Conservation (phyloP, 768 basidiomycete species). For the Phlegmacium glaucopus region DNA sequence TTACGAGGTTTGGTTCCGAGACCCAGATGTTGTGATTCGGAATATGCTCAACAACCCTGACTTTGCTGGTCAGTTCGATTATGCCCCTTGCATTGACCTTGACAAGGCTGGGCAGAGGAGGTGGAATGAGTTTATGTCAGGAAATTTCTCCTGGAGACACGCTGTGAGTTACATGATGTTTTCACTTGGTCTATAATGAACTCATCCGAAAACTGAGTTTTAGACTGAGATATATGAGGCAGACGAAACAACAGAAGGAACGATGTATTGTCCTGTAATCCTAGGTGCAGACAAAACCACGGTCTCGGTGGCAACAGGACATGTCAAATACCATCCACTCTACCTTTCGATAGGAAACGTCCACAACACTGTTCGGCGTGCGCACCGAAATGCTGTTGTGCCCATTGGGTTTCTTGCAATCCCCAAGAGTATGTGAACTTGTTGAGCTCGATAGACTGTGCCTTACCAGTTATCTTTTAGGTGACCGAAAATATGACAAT, state of each 20-base stretch:
- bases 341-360: too few species aligned
- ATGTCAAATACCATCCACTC: too few species aligned
- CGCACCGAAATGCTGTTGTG: too few species aligned
- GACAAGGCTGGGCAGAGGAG: too few species aligned
- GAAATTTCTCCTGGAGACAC: slow-evolving; percentile 25
- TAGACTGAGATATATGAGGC: too few species aligned
- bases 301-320: too few species aligned
- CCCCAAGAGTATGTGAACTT: not conserved
- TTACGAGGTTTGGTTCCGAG: slow-evolving; percentile 21
- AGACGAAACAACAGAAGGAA: too few species aligned
- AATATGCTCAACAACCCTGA: slow-evolving; percentile 27
- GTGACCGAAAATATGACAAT: slow-evolving; percentile 7
- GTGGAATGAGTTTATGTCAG: slow-evolving; percentile 38
- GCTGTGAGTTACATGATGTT: slow-evolving; percentile 9
- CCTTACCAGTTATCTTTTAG: not conserved
- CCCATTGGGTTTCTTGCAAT: too few species aligned
- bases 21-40: slow-evolving; percentile 17
- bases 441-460: not conserved
- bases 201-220: too few species aligned
- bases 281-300: too few species aligned
- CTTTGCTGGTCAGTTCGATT: slow-evolving; percentile 22
- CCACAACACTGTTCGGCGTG: too few species aligned
- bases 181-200: not conserved
- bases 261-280: too few species aligned
- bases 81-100: slow-evolving; percentile 19